Conservation (phyloP, 2,329 filamentous ascomycete genomes). For the Colletotrichum tofieldiae region DNA sequence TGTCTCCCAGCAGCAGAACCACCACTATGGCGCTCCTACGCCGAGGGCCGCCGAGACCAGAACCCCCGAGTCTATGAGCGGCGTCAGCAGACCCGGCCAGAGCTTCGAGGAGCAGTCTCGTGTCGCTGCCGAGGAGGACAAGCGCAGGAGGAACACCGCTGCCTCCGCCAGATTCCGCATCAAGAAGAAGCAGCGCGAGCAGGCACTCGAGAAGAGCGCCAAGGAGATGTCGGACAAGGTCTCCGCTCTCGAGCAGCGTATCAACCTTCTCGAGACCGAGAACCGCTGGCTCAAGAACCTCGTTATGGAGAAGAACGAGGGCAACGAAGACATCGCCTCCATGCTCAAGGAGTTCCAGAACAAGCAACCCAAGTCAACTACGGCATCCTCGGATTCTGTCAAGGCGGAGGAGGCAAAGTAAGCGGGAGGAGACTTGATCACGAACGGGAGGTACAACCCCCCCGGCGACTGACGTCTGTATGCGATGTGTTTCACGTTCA, state of each 20-base stretch:
- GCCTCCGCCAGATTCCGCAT: constrained; percentile 91
- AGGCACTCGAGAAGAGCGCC: constrained; percentile 84
- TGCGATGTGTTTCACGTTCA: constrained; percentile 26
- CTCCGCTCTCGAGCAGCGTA: constrained; percentile 78
- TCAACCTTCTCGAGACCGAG: constrained; percentile 85
- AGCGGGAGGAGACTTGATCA: not conserved
- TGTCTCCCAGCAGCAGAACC: constrained; percentile 55
- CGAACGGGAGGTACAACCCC: not conserved
- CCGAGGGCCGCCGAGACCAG: constrained; percentile 60
- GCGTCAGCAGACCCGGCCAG: constrained; percentile 59
- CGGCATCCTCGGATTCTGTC: constrained; percentile 15
- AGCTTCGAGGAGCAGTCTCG: constrained; percentile 81
- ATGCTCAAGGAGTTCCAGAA: constrained; percentile 68
- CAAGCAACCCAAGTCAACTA: constrained; percentile 47
- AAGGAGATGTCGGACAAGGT: constrained; percentile 90
- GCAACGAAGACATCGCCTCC: constrained; percentile 67
- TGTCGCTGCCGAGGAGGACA: constrained; percentile 87
- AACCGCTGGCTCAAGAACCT: constrained; percentile 88
- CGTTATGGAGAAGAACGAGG: constrained; percentile 85
- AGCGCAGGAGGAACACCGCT: constrained; percentile 89
- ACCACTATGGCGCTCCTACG: constrained; percentile 42
- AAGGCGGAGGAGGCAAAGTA: constrained; percentile 26
- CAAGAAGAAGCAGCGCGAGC: constrained; percentile 97
- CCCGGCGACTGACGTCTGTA: not conserved
- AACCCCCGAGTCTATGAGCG: constrained; percentile 59